Evolutionary conservation across 176 grass and related monocot species (phyloP), one percentile per base, ranked within the genome.

Genomic region (Guadua angustifolia): DNA sequence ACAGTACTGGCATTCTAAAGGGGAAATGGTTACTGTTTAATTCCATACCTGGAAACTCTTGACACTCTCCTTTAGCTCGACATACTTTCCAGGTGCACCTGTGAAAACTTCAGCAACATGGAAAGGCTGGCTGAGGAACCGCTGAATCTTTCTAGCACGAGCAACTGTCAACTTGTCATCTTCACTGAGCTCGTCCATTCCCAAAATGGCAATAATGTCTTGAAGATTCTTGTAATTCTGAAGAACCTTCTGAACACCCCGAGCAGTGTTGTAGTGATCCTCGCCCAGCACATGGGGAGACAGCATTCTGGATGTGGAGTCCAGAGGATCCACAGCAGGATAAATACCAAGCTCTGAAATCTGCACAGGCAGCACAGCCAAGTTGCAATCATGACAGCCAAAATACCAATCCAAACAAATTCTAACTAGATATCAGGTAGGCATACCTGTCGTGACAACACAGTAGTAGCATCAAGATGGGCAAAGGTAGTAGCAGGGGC

Each of bases 211-310:
- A 94, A 97, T 97, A 84, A 97, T 97, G 92, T 97, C 94, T 86
- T 97, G 94, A 63, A 97, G 92, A 85, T 97, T 97, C 92, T 97
- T 97, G 83, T 97, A 97, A 40, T 97, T 97, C 86, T 97, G 94
- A 88, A 97, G 94, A 88, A 97, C 94, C 90, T 97, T 97, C 92
- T 97, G 94, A 68, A 97, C 94, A 83, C 94, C 94, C 88, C 94
- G 92, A 80, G 94, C 94, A 65, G 94, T 97, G 81, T 97, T 97
- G 83, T 97, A 97, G 73, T 97, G 94, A 0, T 92, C 94, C 75
- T 91, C 80, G 12, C 94, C 94, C n/a, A 97, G 73, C 18, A 97
- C 92, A 83, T 97, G 94, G 7, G 94, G 92, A 71, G 94, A 97
- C 83, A 97, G 80, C 94, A 97, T 97, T 92, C 94, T 94, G 71